Base-by-base conservation (phyloP, 2,329 filamentous ascomycete genomes). In the Clonostachys rosea region DNA sequence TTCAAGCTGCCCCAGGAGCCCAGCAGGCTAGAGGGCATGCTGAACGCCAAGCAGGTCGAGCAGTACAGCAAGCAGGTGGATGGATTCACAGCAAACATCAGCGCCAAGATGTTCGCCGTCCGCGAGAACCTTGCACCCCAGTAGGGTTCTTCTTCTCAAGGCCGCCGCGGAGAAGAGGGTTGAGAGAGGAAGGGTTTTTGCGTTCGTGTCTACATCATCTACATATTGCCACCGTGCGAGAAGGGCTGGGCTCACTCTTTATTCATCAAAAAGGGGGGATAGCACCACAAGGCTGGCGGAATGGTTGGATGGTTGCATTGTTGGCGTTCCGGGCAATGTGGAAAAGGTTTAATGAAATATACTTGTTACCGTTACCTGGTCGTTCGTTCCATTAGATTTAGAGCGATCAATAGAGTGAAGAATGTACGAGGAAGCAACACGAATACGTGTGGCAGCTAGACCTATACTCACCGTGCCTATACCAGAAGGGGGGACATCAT, bases 1-100 rank as follows among this genome's bases (percentile, higher is more conserved):
- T 99, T 97, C 82, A 99, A 99, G 83, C 81, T 99, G 57, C 94
- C 94, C 24, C 86, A 90, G 65, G 92, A 97, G 75, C 92, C 94
- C 48, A 95, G 87, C 72, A 79, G 92, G 56, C 75, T 97, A 57
- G 92, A 97, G 75, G 89, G 87, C 55, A 89, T 99, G 80, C 77
- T 99, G 64, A 95, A 96, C 68, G 91, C 89, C 53, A 83, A 91
- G 70, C 94, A 99, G 75, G 91, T 96, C 47, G 91, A 97, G 74
- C 92, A 97, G 74, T 99, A 97, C 74, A 89, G 91, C 63, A 87
- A 91, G 74, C 94, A 97, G 75, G 88, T 97, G 49, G 94, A 99
- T 69, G 90, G 90, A 37, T 97, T 97, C 70, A 92, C 92, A 43
- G 91, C 94, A 47, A 86, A 84, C 54, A 87, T 95, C 57, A 95